A percentile compares a stretch with the other conserved stretches of the same genome.
These are phyloP conservation scores for Chaetomiaceae sp. DNA, from an alignment of 2,329 filamentous ascomycete species.

Conservation along the genomic window DNA sequence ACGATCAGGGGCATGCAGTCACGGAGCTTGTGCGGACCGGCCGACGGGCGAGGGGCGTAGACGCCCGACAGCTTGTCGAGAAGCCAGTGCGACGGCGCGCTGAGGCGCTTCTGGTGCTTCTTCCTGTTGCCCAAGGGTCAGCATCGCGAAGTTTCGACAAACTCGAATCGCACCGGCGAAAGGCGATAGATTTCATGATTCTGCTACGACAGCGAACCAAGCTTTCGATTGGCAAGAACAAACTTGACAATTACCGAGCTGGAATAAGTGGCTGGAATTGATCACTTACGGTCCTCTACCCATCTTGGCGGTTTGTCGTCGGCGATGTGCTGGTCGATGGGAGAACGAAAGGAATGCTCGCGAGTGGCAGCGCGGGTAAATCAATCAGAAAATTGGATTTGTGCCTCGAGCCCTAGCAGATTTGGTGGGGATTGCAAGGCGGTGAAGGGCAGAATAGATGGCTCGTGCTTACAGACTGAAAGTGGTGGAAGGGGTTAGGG, in stretches of 20 bases:
- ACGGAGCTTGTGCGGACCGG: constrained; percentile 98
- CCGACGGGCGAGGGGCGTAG: constrained; percentile 65
- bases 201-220: background rate
- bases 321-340: constrained; percentile 30
- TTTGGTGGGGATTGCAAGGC: constrained; percentile 17
- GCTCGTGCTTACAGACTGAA: background rate
- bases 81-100: constrained; percentile 98
- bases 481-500: constrained; percentile 11
- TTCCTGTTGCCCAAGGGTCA: constrained; percentile 53
- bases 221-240: constrained; percentile 1
- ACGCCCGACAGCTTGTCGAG: constrained; percentile 98
- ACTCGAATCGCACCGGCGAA: background rate
- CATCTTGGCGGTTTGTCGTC: constrained; percentile 36
- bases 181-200: background rate
- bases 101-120: constrained; percentile 99
- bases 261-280: background rate
- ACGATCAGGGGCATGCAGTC: constrained; percentile 98
- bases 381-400: constrained; percentile 23
- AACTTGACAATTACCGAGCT: background rate
- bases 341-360: constrained; percentile 23
- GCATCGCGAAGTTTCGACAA: constrained; percentile 17
- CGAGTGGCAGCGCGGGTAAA: constrained; percentile 20
- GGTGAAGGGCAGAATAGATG: constrained; percentile 18
- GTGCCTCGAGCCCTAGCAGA: constrained; percentile 26
- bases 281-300: constrained; percentile 48